phyloP scores from a whole-genome alignment of 768 basidiomycete species.

The Trametes villosa region DNA sequence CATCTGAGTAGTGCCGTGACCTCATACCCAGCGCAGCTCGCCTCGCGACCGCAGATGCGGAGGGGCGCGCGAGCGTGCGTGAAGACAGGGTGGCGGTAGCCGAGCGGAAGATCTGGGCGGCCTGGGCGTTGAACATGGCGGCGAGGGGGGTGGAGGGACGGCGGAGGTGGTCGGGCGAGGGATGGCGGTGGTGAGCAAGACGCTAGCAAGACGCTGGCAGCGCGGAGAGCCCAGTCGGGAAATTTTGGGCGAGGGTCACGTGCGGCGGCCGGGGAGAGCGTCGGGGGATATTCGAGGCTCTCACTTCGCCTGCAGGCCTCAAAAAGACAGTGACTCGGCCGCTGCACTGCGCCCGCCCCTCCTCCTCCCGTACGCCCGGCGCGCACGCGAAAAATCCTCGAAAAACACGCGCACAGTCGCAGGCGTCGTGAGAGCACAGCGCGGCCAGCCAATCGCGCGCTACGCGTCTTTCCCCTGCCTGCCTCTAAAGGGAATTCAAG shows the following conservation, averaged over 20 bases:
- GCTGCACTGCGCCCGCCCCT: neutral
- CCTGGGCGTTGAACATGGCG: conserved; percentile 57
- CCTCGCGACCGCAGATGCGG: conserved; percentile 30
- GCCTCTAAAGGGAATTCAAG: conserved; percentile 31
- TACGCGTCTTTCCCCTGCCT: conserved; percentile 25
- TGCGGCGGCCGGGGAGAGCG: conserved; percentile 13
- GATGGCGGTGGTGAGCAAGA: conserved; percentile 28
- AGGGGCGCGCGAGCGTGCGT: conserved; percentile 47
- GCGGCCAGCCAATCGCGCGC: conserved; percentile 22
- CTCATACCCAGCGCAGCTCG: conserved; percentile 27
- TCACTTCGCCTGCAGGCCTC: neutral
- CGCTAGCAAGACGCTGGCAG: conserved; percentile 28
- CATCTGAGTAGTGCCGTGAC: conserved; percentile 63
- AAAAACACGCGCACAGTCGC: conserved; percentile 10
- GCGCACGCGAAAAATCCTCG: conserved; percentile 6
- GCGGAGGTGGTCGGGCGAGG: conserved; percentile 13
- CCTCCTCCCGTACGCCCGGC: conserved; percentile 5
- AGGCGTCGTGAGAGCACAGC: conserved; percentile 15
- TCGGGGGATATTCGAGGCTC: neutral
- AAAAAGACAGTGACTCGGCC: conserved; percentile 17
- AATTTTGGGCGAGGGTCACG: conserved; percentile 26
- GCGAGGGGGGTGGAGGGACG: conserved; percentile 16
- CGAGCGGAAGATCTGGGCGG: conserved; percentile 59
- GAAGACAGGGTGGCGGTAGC: conserved; percentile 61
- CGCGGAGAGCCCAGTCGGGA: conserved; percentile 16